phyloP scores from a whole-genome alignment of 371 early-diverging fungal genomes.

The Apophysomyces ossiformis region DNA sequence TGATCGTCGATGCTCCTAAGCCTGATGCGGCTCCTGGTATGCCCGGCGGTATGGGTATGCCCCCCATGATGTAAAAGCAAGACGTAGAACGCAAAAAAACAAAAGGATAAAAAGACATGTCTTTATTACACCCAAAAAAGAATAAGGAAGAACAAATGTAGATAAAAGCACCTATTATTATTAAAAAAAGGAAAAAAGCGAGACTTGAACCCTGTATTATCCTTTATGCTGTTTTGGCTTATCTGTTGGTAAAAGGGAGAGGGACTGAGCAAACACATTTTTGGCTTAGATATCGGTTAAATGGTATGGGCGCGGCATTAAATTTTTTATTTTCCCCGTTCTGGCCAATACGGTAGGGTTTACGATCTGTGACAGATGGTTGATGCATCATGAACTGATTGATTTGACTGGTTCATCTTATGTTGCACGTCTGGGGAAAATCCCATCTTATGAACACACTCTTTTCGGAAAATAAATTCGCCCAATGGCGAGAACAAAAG shows the following conservation, averaged over 20 bases:
- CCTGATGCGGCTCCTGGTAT: slow-evolving; percentile 16
- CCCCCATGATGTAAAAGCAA: slow-evolving; percentile 44
- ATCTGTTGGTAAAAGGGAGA: too few species aligned
- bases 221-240: too few species aligned
- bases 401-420: slow-evolving; percentile 3
- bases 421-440: not conserved
- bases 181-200: too few species aligned
- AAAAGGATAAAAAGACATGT: not conserved
- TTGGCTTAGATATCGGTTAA: too few species aligned
- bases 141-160: not conserved
- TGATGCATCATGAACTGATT: not conserved
- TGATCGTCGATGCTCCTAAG: slow-evolving; percentile 95
- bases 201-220: too few species aligned
- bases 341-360: too few species aligned
- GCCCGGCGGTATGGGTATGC: slow-evolving; percentile 34
- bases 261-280: too few species aligned
- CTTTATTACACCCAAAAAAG: slow-evolving; percentile 7
- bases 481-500: too few species aligned
- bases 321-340: too few species aligned
- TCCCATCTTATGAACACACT: not conserved
- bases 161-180: not conserved
- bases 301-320: too few species aligned
- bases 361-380: too few species aligned
- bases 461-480: too few species aligned
- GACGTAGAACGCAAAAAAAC: not conserved